phyloP scores from a whole-genome alignment of 306 rosid species.

The Canavalia ensiformis region DNA sequence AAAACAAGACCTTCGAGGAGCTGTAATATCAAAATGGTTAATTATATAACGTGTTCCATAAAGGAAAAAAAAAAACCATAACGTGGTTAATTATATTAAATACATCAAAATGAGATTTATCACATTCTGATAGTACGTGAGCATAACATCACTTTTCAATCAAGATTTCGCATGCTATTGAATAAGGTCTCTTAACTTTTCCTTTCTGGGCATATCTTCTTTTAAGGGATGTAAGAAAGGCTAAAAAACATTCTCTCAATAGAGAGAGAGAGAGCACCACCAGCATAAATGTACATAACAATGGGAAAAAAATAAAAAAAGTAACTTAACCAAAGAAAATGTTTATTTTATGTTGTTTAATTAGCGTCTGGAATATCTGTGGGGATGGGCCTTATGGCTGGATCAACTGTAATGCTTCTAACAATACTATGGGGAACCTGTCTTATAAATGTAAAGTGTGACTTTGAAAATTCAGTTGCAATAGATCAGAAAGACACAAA shows the following conservation, averaged over 20 bases:
- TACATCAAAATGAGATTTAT: conserved; percentile 24
- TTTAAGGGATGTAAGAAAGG: conserved; percentile 7
- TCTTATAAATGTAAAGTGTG: no score
- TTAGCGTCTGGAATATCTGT: conserved; percentile 79
- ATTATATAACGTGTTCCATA: not conserved
- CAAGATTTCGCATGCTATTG: conserved; percentile 38
- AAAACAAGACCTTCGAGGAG: no score
- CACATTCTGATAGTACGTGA: conserved; percentile 21
- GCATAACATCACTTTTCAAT: conserved; percentile 23
- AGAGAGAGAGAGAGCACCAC: not conserved
- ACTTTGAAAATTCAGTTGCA: no score
- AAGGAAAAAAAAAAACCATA: not conserved
- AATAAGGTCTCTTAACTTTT: conserved; percentile 18
- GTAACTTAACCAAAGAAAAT: conserved; percentile 15
- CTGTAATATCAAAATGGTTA: no score
- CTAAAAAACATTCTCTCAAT: conserved; percentile 43
- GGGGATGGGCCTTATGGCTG: conserved; percentile 35
- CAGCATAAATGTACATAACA: conserved; percentile 19
- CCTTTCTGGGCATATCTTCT: conserved; percentile 43
- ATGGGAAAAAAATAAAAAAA: not conserved
- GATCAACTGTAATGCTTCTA: conserved; percentile 70
- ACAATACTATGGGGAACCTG: no score
- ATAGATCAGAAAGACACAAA: no score
- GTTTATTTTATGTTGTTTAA: not conserved
- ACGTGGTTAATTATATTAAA: not conserved